Conservation (phyloP, 1,284 basidiomycete genomes). For the Rhizoctonia solani region DNA sequence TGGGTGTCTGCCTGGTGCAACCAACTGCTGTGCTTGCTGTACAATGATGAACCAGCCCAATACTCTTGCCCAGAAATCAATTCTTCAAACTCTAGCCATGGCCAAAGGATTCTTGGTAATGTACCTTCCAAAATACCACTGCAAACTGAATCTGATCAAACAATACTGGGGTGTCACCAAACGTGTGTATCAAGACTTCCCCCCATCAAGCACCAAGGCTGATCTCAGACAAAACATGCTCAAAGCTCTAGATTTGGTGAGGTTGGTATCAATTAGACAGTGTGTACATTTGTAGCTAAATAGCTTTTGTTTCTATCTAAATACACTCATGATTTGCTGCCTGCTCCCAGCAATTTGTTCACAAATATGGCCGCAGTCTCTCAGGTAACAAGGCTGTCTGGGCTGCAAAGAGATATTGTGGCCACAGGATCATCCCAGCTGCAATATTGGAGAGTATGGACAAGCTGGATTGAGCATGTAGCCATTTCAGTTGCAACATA, state of each 20-base stretch:
- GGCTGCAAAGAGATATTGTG: constrained; percentile 31
- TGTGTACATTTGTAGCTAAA: not conserved
- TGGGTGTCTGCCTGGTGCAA: constrained; percentile 16
- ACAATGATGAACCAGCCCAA: constrained; percentile 31
- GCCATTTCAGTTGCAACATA: not conserved
- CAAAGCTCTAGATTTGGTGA: constrained; percentile 24
- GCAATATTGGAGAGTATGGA: constrained; percentile 5
- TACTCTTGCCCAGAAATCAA: constrained; percentile 31
- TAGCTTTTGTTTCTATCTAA: not conserved
- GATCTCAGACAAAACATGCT: constrained; percentile 32
- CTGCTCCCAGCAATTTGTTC: constrained; percentile 29
- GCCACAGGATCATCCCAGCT: constrained; percentile 24
- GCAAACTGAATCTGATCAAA: constrained; percentile 34
- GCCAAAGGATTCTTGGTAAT: constrained; percentile 14
- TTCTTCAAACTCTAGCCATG: constrained; percentile 23
- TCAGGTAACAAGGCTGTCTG: constrained; percentile 32
- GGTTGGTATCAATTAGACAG: constrained; percentile 21
- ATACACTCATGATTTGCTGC: constrained; percentile 26
- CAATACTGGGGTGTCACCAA: constrained; percentile 31
- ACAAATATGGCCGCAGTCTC: constrained; percentile 33
- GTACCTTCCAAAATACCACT: constrained; percentile 38
- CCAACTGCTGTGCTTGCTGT: constrained; percentile 31
- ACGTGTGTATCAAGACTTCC: constrained; percentile 30
- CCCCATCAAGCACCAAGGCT: constrained; percentile 21
- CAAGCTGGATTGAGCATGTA: not conserved